Evolutionary conservation across 257 asterid genomes (phyloP), one percentile per base, ranked within the genome.

Genomic region (Ocimum tenuiflorum): DNA sequence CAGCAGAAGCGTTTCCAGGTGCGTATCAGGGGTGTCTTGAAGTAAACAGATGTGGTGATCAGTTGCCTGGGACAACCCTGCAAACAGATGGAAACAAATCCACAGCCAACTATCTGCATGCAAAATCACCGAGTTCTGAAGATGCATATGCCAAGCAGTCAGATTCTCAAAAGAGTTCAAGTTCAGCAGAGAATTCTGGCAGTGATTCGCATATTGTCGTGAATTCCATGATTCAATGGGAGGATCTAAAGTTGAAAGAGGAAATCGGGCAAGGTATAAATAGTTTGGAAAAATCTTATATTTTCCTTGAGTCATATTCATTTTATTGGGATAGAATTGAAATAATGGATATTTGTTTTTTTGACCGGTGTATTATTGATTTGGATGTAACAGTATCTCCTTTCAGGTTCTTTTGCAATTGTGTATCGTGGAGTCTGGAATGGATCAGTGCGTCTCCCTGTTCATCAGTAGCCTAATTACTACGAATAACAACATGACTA

Each of bases 391-490:
- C 31, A 4, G 12, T 67, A 56, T 61, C 46, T 42, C 35, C 49
- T 51, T 79, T 62, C 77, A 88, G 95, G 96, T 69, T 78, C 89
- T 10, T 88, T 61, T 70, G 94, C 81, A 36, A 77, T 76, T 56
- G 91, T 88, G 31, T 79, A 86, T 76, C 89, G 70, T 53, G 96
- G 96, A 74, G 64, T 83, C 69, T 88, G 96, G 96, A 82, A 80
- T 17, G 91, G 83, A 80, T 88, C 94, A 38, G 94, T 88, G 79
- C 18, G 75, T 73, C 36, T 22, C 68, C 36, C 7, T 48, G 42
- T 50, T 51, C 52, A 20, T 19, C 27, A 55, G 67, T 68, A 59
- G 6, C 62, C 54, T 59, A 35, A 69, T 42, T 52, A 11, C 22
- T 62, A 22, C 12, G 31, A 73, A 46, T 8, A 60, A 39, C 19